Conservation (phyloP, 257 asterid species). For the Apocynum venetum region DNA sequence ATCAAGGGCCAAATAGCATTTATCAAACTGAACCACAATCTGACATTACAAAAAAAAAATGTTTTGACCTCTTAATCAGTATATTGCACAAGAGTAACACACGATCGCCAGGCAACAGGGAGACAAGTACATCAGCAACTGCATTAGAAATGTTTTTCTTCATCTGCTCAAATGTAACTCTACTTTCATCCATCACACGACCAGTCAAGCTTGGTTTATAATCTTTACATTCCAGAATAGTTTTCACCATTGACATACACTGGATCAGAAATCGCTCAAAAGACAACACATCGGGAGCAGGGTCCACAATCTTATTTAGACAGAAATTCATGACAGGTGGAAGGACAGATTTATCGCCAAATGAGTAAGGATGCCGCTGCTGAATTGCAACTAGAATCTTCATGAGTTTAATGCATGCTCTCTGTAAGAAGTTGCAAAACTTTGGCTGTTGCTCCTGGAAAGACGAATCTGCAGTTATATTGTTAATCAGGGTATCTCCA, state of each 20-base stretch:
- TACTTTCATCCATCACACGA: constrained; percentile 82
- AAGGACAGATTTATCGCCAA: constrained; percentile 83
- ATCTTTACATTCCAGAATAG: constrained; percentile 89
- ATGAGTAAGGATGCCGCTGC: constrained; percentile 87
- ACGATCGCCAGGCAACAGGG: constrained; percentile 78
- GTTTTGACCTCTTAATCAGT: constrained; percentile 72
- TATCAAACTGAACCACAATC: neutral
- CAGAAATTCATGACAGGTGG: constrained; percentile 76
- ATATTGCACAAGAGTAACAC: constrained; percentile 79
- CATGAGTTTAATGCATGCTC: constrained; percentile 77
- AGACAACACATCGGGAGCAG: constrained; percentile 60
- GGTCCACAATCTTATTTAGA: constrained; percentile 72
- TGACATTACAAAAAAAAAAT: neutral
- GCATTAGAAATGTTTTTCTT: constrained; percentile 68
- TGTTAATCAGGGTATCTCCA: constrained; percentile 27
- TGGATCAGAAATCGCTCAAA: constrained; percentile 85
- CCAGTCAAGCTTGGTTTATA: constrained; percentile 78
- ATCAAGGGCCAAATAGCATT: neutral
- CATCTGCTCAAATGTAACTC: constrained; percentile 71
- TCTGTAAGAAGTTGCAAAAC: constrained; percentile 72
- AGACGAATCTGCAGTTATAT: constrained; percentile 71
- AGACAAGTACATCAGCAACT: constrained; percentile 67
- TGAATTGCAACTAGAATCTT: constrained; percentile 79
- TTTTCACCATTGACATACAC: constrained; percentile 81
- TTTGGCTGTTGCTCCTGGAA: constrained; percentile 66